Conservation (phyloP, 2,329 filamentous ascomycete species). For the Rhynchosporium graminicola region DNA sequence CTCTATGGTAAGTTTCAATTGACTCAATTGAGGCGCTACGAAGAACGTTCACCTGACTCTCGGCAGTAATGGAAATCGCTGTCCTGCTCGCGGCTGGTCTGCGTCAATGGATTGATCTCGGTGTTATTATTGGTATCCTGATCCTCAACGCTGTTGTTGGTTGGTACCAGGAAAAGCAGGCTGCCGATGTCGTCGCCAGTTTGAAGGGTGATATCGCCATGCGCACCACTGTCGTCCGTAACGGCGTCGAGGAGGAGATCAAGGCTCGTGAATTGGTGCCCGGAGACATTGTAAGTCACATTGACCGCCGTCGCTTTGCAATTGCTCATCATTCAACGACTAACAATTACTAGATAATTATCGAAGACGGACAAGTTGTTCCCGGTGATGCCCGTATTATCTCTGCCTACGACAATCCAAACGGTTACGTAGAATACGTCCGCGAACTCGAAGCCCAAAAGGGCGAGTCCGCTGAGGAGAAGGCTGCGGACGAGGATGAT, state of each 20-base stretch:
- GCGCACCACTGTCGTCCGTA: conserved; percentile 67
- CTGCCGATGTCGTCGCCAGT: conserved; percentile 72
- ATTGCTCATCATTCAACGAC: conserved; percentile 1
- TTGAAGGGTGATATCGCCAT: conserved; percentile 79
- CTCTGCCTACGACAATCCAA: conserved; percentile 69
- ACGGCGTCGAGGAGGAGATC: conserved; percentile 68
- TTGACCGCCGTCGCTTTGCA: not conserved
- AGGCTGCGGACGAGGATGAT: conserved; percentile 55
- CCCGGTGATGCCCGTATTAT: conserved; percentile 71
- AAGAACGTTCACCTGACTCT: conserved; percentile 13
- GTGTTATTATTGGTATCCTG: conserved; percentile 76
- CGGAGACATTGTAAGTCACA: conserved; percentile 67
- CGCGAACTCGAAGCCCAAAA: conserved; percentile 63
- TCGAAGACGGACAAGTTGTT: conserved; percentile 72
- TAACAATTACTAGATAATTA: conserved; percentile 52
- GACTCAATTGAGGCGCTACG: not conserved
- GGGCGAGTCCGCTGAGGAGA: conserved; percentile 60
- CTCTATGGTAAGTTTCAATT: conserved; percentile 63
- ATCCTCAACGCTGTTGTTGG: conserved; percentile 74
- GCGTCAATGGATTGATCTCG: conserved; percentile 74
- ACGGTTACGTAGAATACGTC: conserved; percentile 67
- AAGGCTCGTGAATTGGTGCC: conserved; percentile 74
- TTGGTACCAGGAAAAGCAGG: conserved; percentile 82
- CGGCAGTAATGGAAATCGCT: conserved; percentile 72
- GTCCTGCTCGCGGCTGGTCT: conserved; percentile 73